Evolutionary conservation across 1,284 basidiomycete species (phyloP), one percentile per base, ranked within the genome.

Genomic region (Apiotrichum laibachii): DNA sequence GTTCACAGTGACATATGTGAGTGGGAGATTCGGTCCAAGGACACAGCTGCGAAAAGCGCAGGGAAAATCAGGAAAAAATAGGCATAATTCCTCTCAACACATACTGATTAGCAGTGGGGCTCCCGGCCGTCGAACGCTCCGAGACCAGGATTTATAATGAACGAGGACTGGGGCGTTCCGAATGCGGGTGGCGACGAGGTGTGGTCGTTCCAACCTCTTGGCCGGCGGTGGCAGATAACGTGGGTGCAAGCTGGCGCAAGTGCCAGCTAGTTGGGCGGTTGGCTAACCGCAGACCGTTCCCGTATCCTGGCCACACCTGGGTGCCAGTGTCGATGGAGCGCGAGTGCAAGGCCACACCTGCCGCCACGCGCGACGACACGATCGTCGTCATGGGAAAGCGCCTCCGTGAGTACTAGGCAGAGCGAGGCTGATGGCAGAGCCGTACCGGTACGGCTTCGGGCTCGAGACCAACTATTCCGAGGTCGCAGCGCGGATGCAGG

Each of bases 291-390:
- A 59, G 57, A 60, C 63, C 63, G 66, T 62, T 47, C 61, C 55
- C 16, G 37, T 52, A 19, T 63, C 59, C 66, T 60, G 69, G 13
- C 53, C 62, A 26, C 53, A 34, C 52, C 4, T 59, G 40, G 19
- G 37, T 59, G 12, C 70, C 75, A 1, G 68, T 76, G 51, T 67
- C 71, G 10, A 68, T 78, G 54, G 72, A 77, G 62, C 60, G 67
- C 18, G 57, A 63, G 15, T 78, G 77, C 56, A 49, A 67, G 19
- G 50, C 56, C 6, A 50, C 69, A 3, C 67, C 67, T 5, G 47
- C 5, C 22, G 35, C 35, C 2, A 19, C 12, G n/a, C 33, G 73
- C 31, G 56, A 45, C 18, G 19, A 49, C 13, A 40, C 5, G 18
- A 49, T 59, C 4, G 37, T 58, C 12, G 40, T 58, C 16, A 40